Percentiles rank a stretch among this genome's conserved stretches.
Evolutionary conservation across 108 stramenopile species (phyloP).

Genomic region (Nitzschia sp.): DNA sequence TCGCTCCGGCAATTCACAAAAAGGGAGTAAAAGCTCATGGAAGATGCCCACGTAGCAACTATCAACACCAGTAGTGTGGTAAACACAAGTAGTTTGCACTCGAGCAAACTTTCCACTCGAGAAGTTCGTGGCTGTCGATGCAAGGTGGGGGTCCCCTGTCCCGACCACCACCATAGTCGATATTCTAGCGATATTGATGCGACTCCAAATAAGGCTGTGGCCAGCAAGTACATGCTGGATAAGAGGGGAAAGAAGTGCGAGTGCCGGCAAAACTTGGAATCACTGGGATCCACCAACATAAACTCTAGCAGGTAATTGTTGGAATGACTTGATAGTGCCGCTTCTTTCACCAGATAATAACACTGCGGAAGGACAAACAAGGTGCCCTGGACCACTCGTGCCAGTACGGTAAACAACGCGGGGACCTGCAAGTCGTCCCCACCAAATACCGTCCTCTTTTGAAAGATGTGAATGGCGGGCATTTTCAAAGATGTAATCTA

Average conservation of each 20-base stretch:
- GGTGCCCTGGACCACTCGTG: conserved; percentile 40
- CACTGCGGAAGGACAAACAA: conserved; percentile 20
- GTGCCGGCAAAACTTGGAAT: conserved; percentile 16
- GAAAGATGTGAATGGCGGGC: conserved; percentile 85
- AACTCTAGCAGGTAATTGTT: conserved; percentile 27
- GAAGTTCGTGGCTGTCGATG: conserved; percentile 31
- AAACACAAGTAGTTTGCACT: conserved; percentile 25
- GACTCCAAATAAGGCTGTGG: conserved; percentile 17
- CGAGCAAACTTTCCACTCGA: conserved; percentile 31
- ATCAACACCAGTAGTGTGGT: conserved; percentile 12
- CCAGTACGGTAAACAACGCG: conserved; percentile 31
- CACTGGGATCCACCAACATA: conserved; percentile 14
- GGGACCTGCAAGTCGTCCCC: conserved; percentile 86
- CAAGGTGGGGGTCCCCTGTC: conserved; percentile 43
- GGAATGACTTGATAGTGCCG: background rate
- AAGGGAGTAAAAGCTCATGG: conserved; percentile 18
- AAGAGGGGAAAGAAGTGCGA: conserved; percentile 32
- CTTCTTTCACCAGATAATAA: conserved; percentile 16
- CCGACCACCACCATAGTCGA: conserved; percentile 28
- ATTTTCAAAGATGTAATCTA: conserved; percentile 34
- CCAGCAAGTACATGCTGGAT: conserved; percentile 16
- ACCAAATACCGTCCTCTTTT: conserved; percentile 67
- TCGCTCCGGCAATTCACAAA: conserved; percentile 20
- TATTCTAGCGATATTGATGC: conserved; percentile 24
- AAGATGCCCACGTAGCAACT: conserved; percentile 3